Percentiles rank a stretch among this genome's conserved stretches.
Conservation (phyloP, 768 basidiomycete genomes). For the Strobilomyces dryophilus region DNA sequence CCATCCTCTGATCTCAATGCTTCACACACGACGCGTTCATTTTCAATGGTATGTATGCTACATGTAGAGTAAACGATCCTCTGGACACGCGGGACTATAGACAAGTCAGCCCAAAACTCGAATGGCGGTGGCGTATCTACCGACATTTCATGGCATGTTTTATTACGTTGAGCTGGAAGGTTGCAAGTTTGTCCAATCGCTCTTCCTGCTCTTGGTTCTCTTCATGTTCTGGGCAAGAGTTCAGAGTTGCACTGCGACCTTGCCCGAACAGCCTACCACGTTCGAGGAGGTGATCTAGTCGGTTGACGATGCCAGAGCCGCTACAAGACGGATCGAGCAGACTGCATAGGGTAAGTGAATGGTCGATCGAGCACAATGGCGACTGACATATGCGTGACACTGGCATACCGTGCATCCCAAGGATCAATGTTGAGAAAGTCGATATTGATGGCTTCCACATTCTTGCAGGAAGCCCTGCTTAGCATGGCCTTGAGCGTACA, state of each 20-base stretch:
- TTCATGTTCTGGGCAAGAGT: slow-evolving; percentile 43
- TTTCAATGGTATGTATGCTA: slow-evolving; percentile 85
- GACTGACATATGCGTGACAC: slow-evolving; percentile 84
- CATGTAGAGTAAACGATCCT: slow-evolving; percentile 98
- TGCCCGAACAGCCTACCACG: slow-evolving; percentile 44
- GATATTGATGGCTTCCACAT: slow-evolving; percentile 66
- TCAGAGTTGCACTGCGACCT: slow-evolving; percentile 2
- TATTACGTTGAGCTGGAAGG: slow-evolving; percentile 89
- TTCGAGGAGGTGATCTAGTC: slow-evolving; percentile 79
- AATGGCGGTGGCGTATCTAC: slow-evolving; percentile 24
- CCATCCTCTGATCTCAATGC: slow-evolving; percentile 75
- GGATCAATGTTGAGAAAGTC: slow-evolving; percentile 88
- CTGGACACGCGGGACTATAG: slow-evolving; percentile 65
- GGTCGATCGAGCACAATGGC: background rate
- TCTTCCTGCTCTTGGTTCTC: slow-evolving; percentile 55
- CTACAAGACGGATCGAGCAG: slow-evolving; percentile 96
- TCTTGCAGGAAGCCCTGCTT: slow-evolving; percentile 74
- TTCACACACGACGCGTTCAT: slow-evolving; percentile 83
- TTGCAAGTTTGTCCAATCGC: slow-evolving; percentile 77
- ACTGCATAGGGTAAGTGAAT: slow-evolving; percentile 35
- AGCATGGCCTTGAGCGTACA: slow-evolving; percentile 84
- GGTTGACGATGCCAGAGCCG: slow-evolving; percentile 88
- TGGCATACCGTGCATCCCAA: slow-evolving; percentile 50
- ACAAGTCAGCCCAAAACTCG: slow-evolving; percentile 6
- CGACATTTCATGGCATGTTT: slow-evolving; percentile 93